phyloP scores from a whole-genome alignment of 257 asterid species.

The Haberlea rhodopensis region DNA sequence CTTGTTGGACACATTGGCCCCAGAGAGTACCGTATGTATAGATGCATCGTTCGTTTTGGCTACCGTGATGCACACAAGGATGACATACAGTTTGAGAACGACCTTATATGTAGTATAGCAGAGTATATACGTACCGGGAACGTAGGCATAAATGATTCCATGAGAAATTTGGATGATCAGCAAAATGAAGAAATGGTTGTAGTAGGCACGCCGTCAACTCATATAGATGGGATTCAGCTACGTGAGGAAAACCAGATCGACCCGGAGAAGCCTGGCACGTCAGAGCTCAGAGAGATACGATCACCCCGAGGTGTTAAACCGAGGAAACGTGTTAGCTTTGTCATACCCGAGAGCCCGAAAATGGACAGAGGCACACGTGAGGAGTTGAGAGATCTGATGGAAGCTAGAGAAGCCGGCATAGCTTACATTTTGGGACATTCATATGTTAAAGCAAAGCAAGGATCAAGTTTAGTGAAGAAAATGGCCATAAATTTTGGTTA shows the following conservation, averaged over 20 bases:
- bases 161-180: constrained; percentile 14
- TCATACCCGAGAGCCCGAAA: constrained; percentile 63
- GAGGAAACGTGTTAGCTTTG: constrained; percentile 72
- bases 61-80: constrained; percentile 86
- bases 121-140: constrained; percentile 63
- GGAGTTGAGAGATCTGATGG: constrained; percentile 72
- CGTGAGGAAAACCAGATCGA: constrained; percentile 31
- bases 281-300: constrained; percentile 45
- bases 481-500: constrained; percentile 67
- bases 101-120: constrained; percentile 76
- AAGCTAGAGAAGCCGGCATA: constrained; percentile 84
- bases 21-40: constrained; percentile 62
- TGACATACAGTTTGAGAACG: constrained; percentile 69
- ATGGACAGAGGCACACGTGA: constrained; percentile 44
- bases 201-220: constrained; percentile 74
- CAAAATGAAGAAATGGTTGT: constrained; percentile 58
- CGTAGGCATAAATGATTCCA: constrained; percentile 20
- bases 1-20: constrained; percentile 85
- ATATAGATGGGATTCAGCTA: constrained; percentile 42
- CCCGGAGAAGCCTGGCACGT: constrained; percentile 37
- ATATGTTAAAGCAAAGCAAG: constrained; percentile 73
- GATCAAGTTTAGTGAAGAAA: constrained; percentile 70
- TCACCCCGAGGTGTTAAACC: constrained; percentile 32
- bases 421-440: constrained; percentile 87
- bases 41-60: constrained; percentile 85